Conservation (phyloP, 2,329 filamentous ascomycete species). For the Helotiales sp. region DNA sequence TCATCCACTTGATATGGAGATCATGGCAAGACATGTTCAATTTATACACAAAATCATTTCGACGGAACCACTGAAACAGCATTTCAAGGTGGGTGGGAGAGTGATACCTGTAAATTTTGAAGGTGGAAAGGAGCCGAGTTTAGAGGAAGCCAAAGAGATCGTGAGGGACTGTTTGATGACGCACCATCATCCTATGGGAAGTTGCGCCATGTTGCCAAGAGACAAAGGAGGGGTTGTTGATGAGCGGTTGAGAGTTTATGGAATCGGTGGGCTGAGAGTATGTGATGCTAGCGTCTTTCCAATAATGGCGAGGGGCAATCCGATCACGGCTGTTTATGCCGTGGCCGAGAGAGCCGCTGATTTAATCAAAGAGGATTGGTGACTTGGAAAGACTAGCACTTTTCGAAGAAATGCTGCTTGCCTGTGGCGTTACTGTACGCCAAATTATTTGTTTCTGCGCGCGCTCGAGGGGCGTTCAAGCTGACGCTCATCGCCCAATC, state of each 20-base stretch:
- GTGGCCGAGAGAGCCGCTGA: constrained; percentile 51
- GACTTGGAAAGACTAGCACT: no score
- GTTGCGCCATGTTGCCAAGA: constrained; percentile 37
- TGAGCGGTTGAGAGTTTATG: constrained; percentile 35
- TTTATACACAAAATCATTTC: not conserved
- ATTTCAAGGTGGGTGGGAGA: not conserved
- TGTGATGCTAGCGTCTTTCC: constrained; percentile 40
- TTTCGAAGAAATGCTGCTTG: no score
- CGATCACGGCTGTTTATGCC: constrained; percentile 53
- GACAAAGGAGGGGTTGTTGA: constrained; percentile 38
- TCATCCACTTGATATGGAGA: constrained; percentile 1
- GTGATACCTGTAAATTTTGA: not conserved
- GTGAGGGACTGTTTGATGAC: constrained; percentile 37
- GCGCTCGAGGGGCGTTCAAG: no score
- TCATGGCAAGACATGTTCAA: not conserved
- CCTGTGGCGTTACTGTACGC: no score
- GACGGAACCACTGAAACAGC: not conserved
- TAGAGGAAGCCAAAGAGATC: not conserved
- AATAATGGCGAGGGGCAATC: constrained; percentile 47
- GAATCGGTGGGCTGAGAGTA: constrained; percentile 38
- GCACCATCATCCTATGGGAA: constrained; percentile 39
- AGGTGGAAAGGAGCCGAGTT: not conserved
- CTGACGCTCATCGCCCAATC: no score
- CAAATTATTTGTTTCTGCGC: no score
- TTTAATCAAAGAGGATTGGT: constrained; percentile 3